These are phyloP conservation scores for Tricladium varicosporioides DNA, from an alignment of 2,329 filamentous ascomycete genomes.

Conservation along the genomic window DNA sequence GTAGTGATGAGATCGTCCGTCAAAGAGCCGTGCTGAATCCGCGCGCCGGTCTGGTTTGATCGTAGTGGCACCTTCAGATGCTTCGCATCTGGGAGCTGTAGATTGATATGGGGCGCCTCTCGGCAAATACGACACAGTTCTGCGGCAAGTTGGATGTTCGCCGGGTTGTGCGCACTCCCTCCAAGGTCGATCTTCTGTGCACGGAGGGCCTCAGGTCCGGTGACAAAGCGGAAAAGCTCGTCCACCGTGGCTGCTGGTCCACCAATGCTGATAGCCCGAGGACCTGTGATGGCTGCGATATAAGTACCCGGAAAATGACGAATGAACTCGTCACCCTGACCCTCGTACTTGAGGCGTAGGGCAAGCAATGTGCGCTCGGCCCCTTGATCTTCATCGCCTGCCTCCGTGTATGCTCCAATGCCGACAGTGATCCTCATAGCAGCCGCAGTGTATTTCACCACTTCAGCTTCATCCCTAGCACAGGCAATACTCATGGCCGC, in stretches of 20 bases:
- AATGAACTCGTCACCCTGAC: constrained; percentile 8
- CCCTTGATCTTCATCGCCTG: constrained; percentile 8
- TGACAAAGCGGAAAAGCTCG: constrained; percentile 4
- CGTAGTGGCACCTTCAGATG: not conserved
- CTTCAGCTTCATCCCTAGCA: constrained; percentile 9
- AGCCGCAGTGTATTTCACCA: constrained; percentile 5
- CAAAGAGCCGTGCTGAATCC: not conserved
- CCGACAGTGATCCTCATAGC: constrained; percentile 10
- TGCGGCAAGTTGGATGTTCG: constrained; percentile 4
- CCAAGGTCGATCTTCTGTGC: constrained; percentile 13
- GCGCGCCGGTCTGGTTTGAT: constrained; percentile 2
- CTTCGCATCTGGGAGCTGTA: not conserved
- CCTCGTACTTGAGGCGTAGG: constrained; percentile 9
- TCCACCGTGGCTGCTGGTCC: not conserved
- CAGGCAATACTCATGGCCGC: constrained; percentile 11
- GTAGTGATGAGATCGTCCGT: not conserved
- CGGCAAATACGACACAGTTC: constrained; percentile 3
- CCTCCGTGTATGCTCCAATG: constrained; percentile 14
- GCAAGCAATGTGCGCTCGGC: constrained; percentile 1
- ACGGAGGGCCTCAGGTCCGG: not conserved
- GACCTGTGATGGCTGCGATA: constrained; percentile 5
- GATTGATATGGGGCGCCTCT: not conserved
- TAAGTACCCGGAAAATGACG: constrained; percentile 4
- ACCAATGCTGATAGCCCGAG: not conserved
- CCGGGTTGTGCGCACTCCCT: constrained; percentile 16